Percentiles rank a stretch among this genome's conserved stretches.
Evolutionary conservation across 2,329 filamentous ascomycete genomes (phyloP).

Genomic region (Fusarium sp.): DNA sequence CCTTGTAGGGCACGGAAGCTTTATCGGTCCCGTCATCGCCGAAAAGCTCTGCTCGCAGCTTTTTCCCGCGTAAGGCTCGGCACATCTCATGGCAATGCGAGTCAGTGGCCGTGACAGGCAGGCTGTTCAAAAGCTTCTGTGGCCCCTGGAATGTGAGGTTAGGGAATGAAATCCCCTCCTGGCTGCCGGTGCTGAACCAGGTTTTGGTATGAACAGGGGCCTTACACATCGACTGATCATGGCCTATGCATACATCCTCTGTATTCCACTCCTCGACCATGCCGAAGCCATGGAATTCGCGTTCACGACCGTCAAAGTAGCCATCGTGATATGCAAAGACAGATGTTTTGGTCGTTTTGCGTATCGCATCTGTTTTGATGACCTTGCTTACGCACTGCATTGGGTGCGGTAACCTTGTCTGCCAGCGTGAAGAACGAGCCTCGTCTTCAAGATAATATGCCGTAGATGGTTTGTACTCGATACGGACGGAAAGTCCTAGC

Average conservation of each 20-base stretch:
- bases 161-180: neutral
- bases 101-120: neutral
- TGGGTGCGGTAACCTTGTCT: neutral
- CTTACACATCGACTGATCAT: neutral
- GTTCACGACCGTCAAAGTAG: neutral
- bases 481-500: accelerated
- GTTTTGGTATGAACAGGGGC: neutral
- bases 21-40: neutral
- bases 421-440: neutral
- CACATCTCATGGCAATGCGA: no score
- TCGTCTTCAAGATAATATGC: neutral
- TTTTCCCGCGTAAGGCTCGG: neutral
- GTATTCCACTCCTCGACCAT: neutral
- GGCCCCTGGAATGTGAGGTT: neutral
- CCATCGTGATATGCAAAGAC: neutral
- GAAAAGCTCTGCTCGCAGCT: neutral
- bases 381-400: neutral
- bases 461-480: neutral
- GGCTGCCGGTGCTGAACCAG: neutral
- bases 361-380: neutral
- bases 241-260: neutral
- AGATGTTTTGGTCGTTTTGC: neutral
- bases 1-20: neutral
- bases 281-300: neutral
- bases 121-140: no score